Percentiles rank a stretch among this genome's conserved stretches.
Evolutionary conservation across 2,329 filamentous ascomycete genomes (phyloP).

Genomic region (Coniochaeta sp.): DNA sequence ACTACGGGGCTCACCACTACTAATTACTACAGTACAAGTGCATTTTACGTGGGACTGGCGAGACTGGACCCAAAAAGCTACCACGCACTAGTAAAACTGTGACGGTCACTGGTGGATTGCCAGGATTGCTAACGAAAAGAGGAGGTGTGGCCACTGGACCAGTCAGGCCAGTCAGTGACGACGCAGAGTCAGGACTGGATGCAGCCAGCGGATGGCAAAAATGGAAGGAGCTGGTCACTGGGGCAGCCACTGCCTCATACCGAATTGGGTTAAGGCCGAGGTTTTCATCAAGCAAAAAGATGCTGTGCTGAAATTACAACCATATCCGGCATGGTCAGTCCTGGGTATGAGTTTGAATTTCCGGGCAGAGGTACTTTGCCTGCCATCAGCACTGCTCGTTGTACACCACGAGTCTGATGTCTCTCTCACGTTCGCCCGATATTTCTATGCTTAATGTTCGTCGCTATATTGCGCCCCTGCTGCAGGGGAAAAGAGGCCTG

Average conservation of each 20-base stretch:
- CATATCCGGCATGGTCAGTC: background rate
- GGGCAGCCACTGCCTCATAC: background rate
- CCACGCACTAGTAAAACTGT: background rate
- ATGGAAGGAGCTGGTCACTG: background rate
- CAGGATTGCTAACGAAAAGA: background rate
- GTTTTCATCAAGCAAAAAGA: background rate
- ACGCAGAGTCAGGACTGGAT: background rate
- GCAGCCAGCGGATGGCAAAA: background rate
- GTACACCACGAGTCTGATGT: background rate
- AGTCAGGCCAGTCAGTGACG: background rate
- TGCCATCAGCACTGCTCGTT: background rate
- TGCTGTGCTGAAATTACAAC: background rate
- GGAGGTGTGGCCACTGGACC: background rate
- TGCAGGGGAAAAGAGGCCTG: background rate
- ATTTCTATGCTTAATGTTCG: background rate
- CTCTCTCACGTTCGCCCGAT: background rate
- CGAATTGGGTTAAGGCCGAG: background rate
- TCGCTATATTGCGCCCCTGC: background rate
- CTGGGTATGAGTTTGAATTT: background rate
- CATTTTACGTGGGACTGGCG: background rate
- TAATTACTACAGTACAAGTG: background rate
- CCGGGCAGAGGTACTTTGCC: background rate
- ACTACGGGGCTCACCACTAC: background rate
- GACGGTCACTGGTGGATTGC: background rate
- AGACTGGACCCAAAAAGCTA: background rate